These are phyloP conservation scores for Kingdonia uniflora DNA, from an alignment of 164 flowering plant species.

Conservation along the genomic window DNA sequence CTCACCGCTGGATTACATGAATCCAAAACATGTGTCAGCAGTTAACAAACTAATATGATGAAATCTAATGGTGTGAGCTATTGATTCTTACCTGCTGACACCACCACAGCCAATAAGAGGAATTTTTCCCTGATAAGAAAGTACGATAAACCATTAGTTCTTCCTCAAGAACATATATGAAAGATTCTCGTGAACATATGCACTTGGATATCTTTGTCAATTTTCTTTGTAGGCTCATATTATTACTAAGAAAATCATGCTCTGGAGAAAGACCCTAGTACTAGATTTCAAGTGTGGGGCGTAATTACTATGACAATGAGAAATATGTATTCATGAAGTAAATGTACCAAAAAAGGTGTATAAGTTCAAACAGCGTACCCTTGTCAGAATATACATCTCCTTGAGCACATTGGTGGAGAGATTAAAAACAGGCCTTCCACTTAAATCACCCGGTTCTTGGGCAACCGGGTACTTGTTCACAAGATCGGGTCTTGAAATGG, in stretches of 20 bases:
- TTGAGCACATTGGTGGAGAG: conserved; percentile 68
- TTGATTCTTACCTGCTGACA: conserved; percentile 55
- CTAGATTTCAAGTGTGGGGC: too few relatives aligned
- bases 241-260: too few relatives aligned
- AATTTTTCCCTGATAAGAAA: conserved; percentile 60
- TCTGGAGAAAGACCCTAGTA: too few relatives aligned
- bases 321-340: neutral
- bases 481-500: conserved; percentile 83
- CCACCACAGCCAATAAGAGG: conserved; percentile 97
- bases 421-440: conserved; percentile 85
- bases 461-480: conserved; percentile 48
- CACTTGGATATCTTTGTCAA: too few relatives aligned
- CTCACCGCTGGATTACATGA: conserved; percentile 60
- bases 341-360: neutral
- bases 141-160: conserved; percentile 5
- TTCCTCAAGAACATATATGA: neutral
- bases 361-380: conserved; percentile 37
- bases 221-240: too few relatives aligned
- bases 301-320: too few relatives aligned
- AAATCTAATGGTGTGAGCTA: neutral
- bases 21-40: conserved; percentile 6
- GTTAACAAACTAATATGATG: neutral
- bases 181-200: too few relatives aligned
- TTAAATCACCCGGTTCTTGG: conserved; percentile 81
- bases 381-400: conserved; percentile 86